A percentile compares a stretch with the other conserved stretches of the same genome.
phyloP scores from a whole-genome alignment of 768 basidiomycete genomes.

The Tubosaeta brunneosetosa region DNA sequence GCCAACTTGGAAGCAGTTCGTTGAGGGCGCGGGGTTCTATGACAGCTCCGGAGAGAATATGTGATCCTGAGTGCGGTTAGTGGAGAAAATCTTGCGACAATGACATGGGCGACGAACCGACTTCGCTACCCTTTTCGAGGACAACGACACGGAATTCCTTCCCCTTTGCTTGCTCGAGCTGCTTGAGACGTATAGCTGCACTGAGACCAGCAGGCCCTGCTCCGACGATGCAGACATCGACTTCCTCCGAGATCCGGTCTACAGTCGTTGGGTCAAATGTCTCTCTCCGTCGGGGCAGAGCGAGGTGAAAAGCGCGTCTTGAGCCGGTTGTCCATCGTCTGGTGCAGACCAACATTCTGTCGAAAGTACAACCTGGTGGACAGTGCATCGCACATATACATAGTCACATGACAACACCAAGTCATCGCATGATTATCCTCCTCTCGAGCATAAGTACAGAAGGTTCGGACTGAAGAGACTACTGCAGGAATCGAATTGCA shows the following conservation, averaged over 20 bases:
- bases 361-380: neutral
- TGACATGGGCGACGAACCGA: conserved; percentile 53
- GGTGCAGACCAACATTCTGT: conserved; percentile 7
- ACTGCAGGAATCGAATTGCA: too few relatives aligned
- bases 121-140: conserved; percentile 90
- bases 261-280: conserved; percentile 53
- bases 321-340: conserved; percentile 3
- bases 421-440: too few relatives aligned
- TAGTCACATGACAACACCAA: neutral
- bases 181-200: conserved; percentile 94
- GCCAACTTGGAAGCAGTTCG: conserved; percentile 88
- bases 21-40: conserved; percentile 89
- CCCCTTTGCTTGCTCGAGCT: conserved; percentile 77
- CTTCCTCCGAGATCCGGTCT: conserved; percentile 84
- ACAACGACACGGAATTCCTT: conserved; percentile 87
- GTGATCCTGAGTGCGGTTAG: conserved; percentile 58
- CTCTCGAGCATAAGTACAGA: too few relatives aligned
- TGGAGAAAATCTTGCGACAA: neutral
- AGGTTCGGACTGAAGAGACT: too few relatives aligned
- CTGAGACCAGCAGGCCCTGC: conserved; percentile 93
- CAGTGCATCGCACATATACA: neutral
- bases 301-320: conserved; percentile 17
- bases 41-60: conserved; percentile 94
- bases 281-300: conserved; percentile 23
- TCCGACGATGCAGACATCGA: conserved; percentile 97